Evolutionary conservation across 352 stramenopile genomes (phyloP), one percentile per base, ranked within the genome.

Genomic region (Phytophthora sansomeana): DNA sequence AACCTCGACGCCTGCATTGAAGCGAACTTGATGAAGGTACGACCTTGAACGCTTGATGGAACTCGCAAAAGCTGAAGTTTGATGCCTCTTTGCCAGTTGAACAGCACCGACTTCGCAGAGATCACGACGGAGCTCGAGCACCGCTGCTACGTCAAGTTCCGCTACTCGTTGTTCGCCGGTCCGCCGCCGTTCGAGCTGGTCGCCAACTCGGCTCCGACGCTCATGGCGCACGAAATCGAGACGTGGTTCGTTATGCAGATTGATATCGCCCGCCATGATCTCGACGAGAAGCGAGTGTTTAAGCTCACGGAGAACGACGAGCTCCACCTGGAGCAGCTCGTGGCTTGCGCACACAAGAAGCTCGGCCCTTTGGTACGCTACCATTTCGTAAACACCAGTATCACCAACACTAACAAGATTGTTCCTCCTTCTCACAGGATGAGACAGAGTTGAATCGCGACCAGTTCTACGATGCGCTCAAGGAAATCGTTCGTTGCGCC

Each of bases 141-240:
- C 6, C 63, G 59, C 46, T 86, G 78, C 73, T 78, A 79, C 62
- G 55, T 87, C 65, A 80, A 78, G 63, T 77, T 87, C 51, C 72
- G 73, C 51, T 87, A 87, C 64, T 82, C 75, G 39, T 29, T 83
- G 5, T 71, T 78, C 21, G 69, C 72, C 9, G 75, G 75, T 1
- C 52, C 65, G 3, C 67, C 75, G 30, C 70, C 78, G 13, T 87
- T 83, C 41, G 78, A 87, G 28, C 67, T 75, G 53, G 51, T 86
- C 30, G 42, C 72, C 24, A 66, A 69, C 39, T 56, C 68, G 17
- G 47, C 63, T 17, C 17, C 58, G 5, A 67, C 59, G 0, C 58
- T 75, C 5, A 28, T 53, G 0, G 52, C 67, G 1, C 30, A 48
- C 21, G 42, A 74, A 8, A 35, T 84, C 9, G 33, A 67, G 26